phyloP scores from a whole-genome alignment of 805 yeast genomes.

The Kuraishia cidri region DNA sequence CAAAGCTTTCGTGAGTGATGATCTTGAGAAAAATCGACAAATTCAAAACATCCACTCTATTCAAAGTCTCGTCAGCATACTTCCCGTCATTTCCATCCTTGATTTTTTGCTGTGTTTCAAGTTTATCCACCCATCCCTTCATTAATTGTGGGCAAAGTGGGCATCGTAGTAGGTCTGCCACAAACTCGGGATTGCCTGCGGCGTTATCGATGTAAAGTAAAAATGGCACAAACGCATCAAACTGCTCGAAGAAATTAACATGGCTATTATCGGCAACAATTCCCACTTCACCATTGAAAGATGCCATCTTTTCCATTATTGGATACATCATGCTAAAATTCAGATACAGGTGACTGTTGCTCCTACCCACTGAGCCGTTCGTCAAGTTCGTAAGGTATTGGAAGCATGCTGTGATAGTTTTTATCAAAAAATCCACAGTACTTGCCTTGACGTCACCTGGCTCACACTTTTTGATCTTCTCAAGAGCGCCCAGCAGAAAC shows the following conservation, averaged over 20 bases:
- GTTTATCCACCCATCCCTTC: constrained; percentile 3
- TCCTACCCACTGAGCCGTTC: not conserved
- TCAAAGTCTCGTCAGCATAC: constrained; percentile 3
- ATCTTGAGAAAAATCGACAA: constrained; percentile 14
- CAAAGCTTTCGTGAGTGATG: constrained; percentile 21
- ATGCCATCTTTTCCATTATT: not conserved
- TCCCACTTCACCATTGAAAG: not conserved
- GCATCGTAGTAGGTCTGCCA: constrained; percentile 3
- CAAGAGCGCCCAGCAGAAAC: constrained; percentile 1
- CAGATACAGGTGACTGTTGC: not conserved
- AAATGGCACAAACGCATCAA: not conserved
- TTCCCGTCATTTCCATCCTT: constrained; percentile 9
- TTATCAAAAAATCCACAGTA: not conserved
- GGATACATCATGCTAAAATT: not conserved
- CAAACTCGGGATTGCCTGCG: not conserved
- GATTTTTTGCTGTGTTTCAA: constrained; percentile 2
- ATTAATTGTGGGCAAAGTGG: no score
- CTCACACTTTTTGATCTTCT: not conserved
- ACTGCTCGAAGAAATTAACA: not conserved
- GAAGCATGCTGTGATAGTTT: not conserved
- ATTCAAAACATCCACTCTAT: constrained; percentile 10
- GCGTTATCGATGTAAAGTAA: constrained; percentile 1
- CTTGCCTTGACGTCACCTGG: not conserved
- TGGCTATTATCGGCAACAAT: not conserved
- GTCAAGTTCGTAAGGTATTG: constrained; percentile 2